phyloP scores from a whole-genome alignment of 2,329 filamentous ascomycete species.

The Phaeosphaeriaceae sp. region DNA sequence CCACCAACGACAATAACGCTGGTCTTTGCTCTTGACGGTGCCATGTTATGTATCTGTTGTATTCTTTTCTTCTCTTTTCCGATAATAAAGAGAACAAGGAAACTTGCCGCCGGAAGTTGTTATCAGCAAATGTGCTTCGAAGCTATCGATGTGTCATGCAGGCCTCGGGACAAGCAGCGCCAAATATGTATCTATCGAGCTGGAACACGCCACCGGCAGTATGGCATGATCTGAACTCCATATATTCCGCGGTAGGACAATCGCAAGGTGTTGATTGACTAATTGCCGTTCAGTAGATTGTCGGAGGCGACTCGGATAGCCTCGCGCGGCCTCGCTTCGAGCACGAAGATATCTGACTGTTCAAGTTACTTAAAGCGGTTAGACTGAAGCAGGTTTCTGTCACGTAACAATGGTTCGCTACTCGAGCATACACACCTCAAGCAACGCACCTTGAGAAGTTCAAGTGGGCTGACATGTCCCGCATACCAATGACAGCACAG shows the following conservation, averaged over 20 bases:
- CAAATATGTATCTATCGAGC: constrained; percentile 16
- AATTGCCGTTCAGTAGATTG: constrained; percentile 6
- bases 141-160: constrained; percentile 11
- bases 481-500: background rate
- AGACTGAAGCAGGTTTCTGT: background rate
- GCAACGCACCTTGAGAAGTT: background rate
- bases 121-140: constrained; percentile 8
- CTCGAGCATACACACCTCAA: background rate
- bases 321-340: constrained; percentile 1
- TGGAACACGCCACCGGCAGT: constrained; percentile 23
- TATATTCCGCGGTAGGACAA: constrained; percentile 10
- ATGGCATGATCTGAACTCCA: constrained; percentile 13
- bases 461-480: background rate
- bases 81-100: background rate
- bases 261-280: constrained; percentile 10
- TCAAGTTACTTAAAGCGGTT: constrained; percentile 14
- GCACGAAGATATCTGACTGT: constrained; percentile 18
- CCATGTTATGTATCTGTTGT: constrained; percentile 19
- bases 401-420: background rate
- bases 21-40: constrained; percentile 21
- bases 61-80: background rate
- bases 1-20: constrained; percentile 56
- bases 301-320: constrained; percentile 9
- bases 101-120: background rate
- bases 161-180: constrained; percentile 6